phyloP scores from a whole-genome alignment of 345 rosid genomes.

The Populus deltoides region DNA sequence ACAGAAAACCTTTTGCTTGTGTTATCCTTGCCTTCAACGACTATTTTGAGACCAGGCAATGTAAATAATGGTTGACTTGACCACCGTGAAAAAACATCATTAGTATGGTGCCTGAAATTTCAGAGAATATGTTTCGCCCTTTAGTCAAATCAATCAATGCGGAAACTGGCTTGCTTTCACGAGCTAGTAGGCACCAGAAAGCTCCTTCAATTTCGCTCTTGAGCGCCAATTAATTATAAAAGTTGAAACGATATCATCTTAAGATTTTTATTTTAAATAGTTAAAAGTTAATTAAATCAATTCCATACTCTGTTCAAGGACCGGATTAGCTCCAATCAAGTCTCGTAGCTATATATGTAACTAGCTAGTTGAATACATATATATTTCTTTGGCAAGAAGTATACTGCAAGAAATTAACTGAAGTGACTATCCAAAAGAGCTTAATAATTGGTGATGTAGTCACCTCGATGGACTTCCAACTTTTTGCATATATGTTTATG shows the following conservation, averaged over 20 bases:
- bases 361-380: background rate
- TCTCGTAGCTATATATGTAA: too few relatives aligned
- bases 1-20: background rate
- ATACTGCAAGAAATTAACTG: background rate
- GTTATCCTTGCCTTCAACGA: background rate
- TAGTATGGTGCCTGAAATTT: background rate
- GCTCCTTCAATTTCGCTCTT: background rate
- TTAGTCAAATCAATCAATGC: background rate
- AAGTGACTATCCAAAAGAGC: background rate
- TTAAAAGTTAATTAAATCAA: background rate
- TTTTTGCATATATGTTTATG: background rate
- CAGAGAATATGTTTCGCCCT: background rate
- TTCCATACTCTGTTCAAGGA: too few relatives aligned
- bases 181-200: background rate
- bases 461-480: background rate
- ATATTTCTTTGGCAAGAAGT: background rate
- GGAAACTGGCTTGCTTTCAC: background rate
- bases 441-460: background rate
- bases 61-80: background rate
- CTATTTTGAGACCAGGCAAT: background rate
- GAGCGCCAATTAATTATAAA: background rate
- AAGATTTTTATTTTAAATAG: too few relatives aligned
- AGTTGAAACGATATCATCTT: background rate
- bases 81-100: background rate
- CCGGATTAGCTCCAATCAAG: too few relatives aligned